Base-by-base conservation (phyloP, 805 yeast genomes). In the Zygosaccharomyces bailii region DNA sequence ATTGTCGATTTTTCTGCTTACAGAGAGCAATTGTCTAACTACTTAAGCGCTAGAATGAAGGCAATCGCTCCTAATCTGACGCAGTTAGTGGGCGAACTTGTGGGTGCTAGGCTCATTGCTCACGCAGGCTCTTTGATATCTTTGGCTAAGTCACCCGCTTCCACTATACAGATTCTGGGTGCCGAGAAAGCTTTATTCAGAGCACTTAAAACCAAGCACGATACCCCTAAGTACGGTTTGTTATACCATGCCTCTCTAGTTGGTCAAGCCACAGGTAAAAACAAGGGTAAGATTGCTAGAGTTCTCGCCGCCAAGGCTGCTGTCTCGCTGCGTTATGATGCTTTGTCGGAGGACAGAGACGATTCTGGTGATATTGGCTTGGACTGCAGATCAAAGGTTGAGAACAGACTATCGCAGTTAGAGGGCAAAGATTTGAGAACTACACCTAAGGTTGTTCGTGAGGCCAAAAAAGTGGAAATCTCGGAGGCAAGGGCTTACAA, bases 171-270 rank as follows among this genome's bases (percentile, higher is more conserved):
- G 77, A 91, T 93, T 56, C 78, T 93, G 67, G 99, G 99, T 70
- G 98, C 99, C 53, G 99, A 93, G 75, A 93, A 93, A 80, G 99
- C 99, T 34, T 76, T 93, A 50, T 93, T 93, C 80, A 84, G 99
- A 75, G 99, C 99, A 51, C 81, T 93, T 64, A 93, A 93, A 78
- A 93, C 99, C 48, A 93, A 93, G 72, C 96, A 90, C 62, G 96
- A 93, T 70, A 93, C 99, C 51, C 99, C 99, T 65, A 93, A 93
- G 71, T 93, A 93, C 66, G 99, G 99, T 75, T 76, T 93, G 61
- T 76, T 93, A 57, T 93, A 93, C 76, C 98, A 93, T 67, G 96
- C 98, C 46, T 87, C 96, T 23, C 76, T 93, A 53, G 95, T 93
- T 56, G 99, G 99, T 54, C 96, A 91, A 76, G 99, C 99, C 47